These are phyloP conservation scores for Colletotrichum higginsianum DNA, from an alignment of 2,329 filamentous ascomycete genomes.

Conservation along the genomic window DNA sequence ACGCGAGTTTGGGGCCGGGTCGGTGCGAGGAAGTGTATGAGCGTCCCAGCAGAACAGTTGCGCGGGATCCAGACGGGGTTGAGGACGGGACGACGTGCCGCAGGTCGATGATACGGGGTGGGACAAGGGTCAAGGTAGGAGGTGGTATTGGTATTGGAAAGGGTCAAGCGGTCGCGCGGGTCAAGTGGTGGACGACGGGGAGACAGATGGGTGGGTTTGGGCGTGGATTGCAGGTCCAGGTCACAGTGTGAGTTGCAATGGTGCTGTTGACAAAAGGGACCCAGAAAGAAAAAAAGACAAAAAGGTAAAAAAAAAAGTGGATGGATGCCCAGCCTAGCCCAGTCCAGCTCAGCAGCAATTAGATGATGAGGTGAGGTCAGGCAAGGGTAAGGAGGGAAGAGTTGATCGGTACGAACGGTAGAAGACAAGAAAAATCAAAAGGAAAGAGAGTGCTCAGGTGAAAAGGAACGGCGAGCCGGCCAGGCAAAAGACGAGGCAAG, in stretches of 20 bases:
- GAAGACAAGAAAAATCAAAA: neutral
- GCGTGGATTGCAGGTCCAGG: constrained; percentile 20
- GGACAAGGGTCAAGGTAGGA: constrained; percentile 42
- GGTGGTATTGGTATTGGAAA: constrained; percentile 37
- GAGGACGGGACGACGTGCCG: constrained; percentile 42
- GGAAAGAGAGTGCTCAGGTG: neutral
- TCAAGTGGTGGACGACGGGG: constrained; percentile 33
- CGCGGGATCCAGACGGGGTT: constrained; percentile 40
- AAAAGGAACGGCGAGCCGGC: constrained; percentile 13
- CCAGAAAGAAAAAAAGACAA: neutral
- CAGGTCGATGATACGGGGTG: constrained; percentile 41
- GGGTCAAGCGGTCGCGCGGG: constrained; percentile 30
- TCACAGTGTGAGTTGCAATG: constrained; percentile 10
- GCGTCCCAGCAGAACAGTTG: constrained; percentile 30
- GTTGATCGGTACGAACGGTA: neutral
- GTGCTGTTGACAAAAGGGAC: neutral
- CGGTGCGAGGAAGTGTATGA: constrained; percentile 30
- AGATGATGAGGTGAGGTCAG: constrained; percentile 12
- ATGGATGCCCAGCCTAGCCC: constrained; percentile 25
- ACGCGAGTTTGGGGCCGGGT: constrained; percentile 31
- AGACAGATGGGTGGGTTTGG: constrained; percentile 20
- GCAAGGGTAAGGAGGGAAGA: constrained; percentile 7
- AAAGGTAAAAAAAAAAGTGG: neutral
- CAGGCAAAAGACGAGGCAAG: constrained; percentile 19
- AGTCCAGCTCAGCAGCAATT: constrained; percentile 3